Conservation (phyloP, 1,284 basidiomycete species). For the Entoloma clypeatum region DNA sequence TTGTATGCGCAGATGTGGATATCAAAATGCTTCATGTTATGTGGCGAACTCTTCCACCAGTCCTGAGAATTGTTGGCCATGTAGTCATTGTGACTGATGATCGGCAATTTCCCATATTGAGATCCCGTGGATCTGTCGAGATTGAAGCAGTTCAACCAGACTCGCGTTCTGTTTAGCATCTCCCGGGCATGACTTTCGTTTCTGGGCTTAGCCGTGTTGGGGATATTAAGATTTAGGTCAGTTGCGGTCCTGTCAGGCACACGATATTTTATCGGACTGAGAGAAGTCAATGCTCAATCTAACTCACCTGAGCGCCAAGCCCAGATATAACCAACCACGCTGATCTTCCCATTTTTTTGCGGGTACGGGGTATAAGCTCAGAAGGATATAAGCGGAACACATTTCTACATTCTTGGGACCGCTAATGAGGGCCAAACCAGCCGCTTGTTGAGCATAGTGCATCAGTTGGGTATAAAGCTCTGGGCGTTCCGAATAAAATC, state of each 20-base stretch:
- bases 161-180: slow-evolving; percentile 80
- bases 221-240: slow-evolving; percentile 80
- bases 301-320: slow-evolving; percentile 65
- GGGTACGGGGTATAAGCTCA: slow-evolving; percentile 72
- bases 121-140: slow-evolving; percentile 77
- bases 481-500: slow-evolving; percentile 64
- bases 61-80: slow-evolving; percentile 67
- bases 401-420: slow-evolving; percentile 75
- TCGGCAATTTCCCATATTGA: slow-evolving; percentile 79
- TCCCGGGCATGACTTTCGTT: slow-evolving; percentile 77
- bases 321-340: slow-evolving; percentile 74
- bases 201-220: slow-evolving; percentile 60
- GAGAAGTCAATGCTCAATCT: slow-evolving; percentile 22
- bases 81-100: slow-evolving; percentile 72
- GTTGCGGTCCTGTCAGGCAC: slow-evolving; percentile 57
- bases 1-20: slow-evolving; percentile 76
- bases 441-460: slow-evolving; percentile 68
- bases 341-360: slow-evolving; percentile 76
- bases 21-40: slow-evolving; percentile 69
- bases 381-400: slow-evolving; percentile 68
- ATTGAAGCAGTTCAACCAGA: slow-evolving; percentile 86
- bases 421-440: slow-evolving; percentile 66
- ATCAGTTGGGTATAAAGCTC: slow-evolving; percentile 63
- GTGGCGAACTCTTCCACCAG: slow-evolving; percentile 70
- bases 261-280: slow-evolving; percentile 2